Percentiles rank a stretch among this genome's conserved stretches.
These are phyloP conservation scores for Globisporangium okanoganense DNA, from an alignment of 352 stramenopile genomes.

Conservation along the genomic window DNA sequence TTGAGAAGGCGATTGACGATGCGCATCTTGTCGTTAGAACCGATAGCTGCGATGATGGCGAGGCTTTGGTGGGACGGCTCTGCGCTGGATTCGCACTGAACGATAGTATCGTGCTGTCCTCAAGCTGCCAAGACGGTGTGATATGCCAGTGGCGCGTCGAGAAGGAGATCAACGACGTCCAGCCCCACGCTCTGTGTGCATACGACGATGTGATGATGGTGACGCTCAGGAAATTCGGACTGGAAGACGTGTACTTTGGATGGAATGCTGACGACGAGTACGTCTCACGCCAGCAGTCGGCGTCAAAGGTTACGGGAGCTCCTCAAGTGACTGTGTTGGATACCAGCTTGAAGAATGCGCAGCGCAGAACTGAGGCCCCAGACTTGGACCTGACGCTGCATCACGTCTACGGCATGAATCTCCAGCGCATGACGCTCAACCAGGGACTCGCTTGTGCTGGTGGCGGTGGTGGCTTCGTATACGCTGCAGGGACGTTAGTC, in stretches of 20 bases:
- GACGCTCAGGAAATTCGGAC: conserved; percentile 20
- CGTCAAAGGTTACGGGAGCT: not conserved
- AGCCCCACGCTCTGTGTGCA: conserved; percentile 27
- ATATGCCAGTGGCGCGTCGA: conserved; percentile 73
- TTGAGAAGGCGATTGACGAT: conserved; percentile 13
- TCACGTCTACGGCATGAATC: conserved; percentile 48
- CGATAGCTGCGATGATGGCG: not conserved
- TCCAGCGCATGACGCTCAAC: conserved; percentile 35
- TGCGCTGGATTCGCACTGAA: conserved; percentile 52
- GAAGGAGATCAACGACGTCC: conserved; percentile 39
- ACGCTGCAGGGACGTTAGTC: conserved; percentile 42
- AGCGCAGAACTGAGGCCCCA: conserved; percentile 37
- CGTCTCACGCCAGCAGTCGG: not conserved
- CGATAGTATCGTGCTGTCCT: conserved; percentile 50
- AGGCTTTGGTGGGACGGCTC: not conserved
- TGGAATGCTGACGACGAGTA: conserved; percentile 7
- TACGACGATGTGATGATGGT: conserved; percentile 23
- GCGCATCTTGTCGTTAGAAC: conserved; percentile 17
- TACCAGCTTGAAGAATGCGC: conserved; percentile 17
- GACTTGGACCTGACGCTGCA: conserved; percentile 56
- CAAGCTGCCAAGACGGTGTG: conserved; percentile 34
- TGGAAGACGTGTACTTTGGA: conserved; percentile 44
- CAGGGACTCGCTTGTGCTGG: conserved; percentile 32
- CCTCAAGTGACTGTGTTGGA: conserved; percentile 14
- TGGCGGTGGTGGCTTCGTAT: conserved; percentile 28